Evolutionary conservation across 1,284 basidiomycete genomes (phyloP).

Genomic region (Trichosporon sp.): DNA sequence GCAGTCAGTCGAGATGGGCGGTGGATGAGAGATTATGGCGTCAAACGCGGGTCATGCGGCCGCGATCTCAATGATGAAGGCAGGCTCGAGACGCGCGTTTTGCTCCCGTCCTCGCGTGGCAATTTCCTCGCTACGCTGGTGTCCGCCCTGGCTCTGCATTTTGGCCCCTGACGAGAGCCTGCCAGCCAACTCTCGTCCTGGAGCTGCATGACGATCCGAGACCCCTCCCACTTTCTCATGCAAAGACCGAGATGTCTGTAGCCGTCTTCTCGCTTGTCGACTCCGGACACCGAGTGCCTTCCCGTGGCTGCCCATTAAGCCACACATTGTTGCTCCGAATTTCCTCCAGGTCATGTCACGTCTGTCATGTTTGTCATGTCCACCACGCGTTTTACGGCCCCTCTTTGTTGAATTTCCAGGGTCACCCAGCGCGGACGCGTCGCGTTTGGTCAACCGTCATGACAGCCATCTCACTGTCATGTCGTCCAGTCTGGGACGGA

Average conservation of each 20-base stretch:
- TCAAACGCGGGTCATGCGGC: slow-evolving; percentile 18
- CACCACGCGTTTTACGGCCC: slow-evolving; percentile 2
- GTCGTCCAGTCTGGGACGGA: background rate
- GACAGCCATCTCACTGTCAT: background rate
- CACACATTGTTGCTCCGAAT: background rate
- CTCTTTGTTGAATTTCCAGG: slow-evolving; percentile 18
- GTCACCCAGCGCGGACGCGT: slow-evolving; percentile 11
- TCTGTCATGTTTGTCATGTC: background rate
- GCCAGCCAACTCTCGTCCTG: slow-evolving; percentile 1
- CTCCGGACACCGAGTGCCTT: background rate
- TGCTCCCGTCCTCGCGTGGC: slow-evolving; percentile 16
- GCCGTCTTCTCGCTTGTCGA: background rate
- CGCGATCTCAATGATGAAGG: slow-evolving; percentile 16
- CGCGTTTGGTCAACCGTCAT: background rate
- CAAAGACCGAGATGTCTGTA: background rate
- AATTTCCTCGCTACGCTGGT: background rate
- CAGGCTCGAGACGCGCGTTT: slow-evolving; percentile 18
- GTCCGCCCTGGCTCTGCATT: background rate
- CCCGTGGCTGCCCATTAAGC: background rate
- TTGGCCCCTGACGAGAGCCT: background rate
- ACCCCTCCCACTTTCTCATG: slow-evolving; percentile 4
- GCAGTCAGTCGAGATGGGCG: background rate
- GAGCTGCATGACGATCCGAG: background rate
- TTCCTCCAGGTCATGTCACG: background rate
- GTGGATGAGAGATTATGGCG: slow-evolving; percentile 17